Percentiles rank a stretch among this genome's conserved stretches.
phyloP scores from a whole-genome alignment of 2,329 filamentous ascomycete genomes.

The Cyphellophora europaea region DNA sequence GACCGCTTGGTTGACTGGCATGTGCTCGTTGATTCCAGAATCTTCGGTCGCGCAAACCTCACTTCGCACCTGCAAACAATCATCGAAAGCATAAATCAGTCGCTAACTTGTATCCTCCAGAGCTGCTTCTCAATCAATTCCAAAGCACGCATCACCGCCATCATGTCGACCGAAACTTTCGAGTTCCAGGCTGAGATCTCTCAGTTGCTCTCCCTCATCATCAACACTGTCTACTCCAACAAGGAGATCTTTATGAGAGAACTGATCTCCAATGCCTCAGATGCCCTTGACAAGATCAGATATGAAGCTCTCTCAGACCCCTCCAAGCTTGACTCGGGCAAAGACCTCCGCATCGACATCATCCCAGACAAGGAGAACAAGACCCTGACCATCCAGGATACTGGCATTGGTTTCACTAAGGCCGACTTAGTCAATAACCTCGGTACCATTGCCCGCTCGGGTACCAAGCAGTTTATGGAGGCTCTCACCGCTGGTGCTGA shows the following conservation, averaged over 20 bases:
- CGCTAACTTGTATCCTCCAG: conserved; percentile 4
- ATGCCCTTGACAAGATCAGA: conserved; percentile 99
- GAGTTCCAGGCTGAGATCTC: conserved; percentile 99
- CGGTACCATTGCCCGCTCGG: conserved; percentile 96
- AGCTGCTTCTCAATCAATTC: conserved; percentile 7
- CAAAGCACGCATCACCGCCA: conserved; percentile 34
- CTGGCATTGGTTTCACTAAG: conserved; percentile 99
- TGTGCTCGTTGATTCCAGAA: too few relatives aligned
- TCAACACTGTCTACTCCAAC: conserved; percentile 99
- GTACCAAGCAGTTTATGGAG: conserved; percentile 99
- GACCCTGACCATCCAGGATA: conserved; percentile 94
- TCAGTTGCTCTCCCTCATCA: conserved; percentile 98
- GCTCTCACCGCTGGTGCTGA: conserved; percentile 95
- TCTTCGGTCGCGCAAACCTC: too few relatives aligned
- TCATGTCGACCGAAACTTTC: conserved; percentile 87
- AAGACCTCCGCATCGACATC: conserved; percentile 98
- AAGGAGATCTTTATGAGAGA: conserved; percentile 99
- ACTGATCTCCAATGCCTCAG: conserved; percentile 94
- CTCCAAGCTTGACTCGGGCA: conserved; percentile 91
- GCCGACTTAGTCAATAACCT: conserved; percentile 99
- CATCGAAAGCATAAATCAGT: conserved; percentile 1
- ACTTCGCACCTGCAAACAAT: too few relatives aligned
- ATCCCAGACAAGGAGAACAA: conserved; percentile 96
- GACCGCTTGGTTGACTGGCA: too few relatives aligned
- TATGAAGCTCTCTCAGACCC: conserved; percentile 97